A percentile compares a stretch with the other conserved stretches of the same genome.
Conservation (phyloP, 2,329 filamentous ascomycete species). For the Fusarium duplospermum region DNA sequence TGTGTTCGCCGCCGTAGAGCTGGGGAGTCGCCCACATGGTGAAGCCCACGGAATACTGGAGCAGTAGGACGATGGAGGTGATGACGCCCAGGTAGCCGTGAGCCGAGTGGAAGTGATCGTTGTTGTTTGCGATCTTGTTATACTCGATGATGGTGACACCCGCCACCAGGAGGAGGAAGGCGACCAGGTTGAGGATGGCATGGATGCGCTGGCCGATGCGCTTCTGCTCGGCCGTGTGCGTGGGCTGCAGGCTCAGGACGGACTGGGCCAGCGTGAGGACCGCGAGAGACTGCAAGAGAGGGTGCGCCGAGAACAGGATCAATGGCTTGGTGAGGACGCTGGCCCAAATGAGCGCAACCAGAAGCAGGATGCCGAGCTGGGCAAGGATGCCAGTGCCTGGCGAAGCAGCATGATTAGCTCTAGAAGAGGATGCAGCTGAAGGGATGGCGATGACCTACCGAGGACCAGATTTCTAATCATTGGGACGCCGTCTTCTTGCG, state of each 20-base stretch:
- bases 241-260: conserved; percentile 88
- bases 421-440: not conserved
- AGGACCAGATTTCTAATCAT: conserved; percentile 79
- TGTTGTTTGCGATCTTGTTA: conserved; percentile 80
- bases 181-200: conserved; percentile 74
- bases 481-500: conserved; percentile 72
- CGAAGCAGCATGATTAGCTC: conserved; percentile 6
- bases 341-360: conserved; percentile 82
- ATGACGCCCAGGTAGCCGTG: conserved; percentile 87
- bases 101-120: conserved; percentile 80
- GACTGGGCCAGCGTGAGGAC: conserved; percentile 82
- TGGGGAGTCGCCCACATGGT: conserved; percentile 82
- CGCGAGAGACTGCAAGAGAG: conserved; percentile 75
- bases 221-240: conserved; percentile 82
- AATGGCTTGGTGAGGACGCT: conserved; percentile 76
- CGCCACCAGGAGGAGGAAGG: conserved; percentile 69
- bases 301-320: conserved; percentile 89
- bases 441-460: conserved; percentile 62
- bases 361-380: conserved; percentile 81
- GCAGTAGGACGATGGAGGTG: conserved; percentile 75
- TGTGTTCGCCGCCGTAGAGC: conserved; percentile 82
- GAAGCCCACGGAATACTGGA: conserved; percentile 84
- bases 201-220: conserved; percentile 70
- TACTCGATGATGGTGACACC: conserved; percentile 80
- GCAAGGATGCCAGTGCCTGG: conserved; percentile 84